Evolutionary conservation across 345 rosid genomes (phyloP).

Genomic region (Salix purpurea): DNA sequence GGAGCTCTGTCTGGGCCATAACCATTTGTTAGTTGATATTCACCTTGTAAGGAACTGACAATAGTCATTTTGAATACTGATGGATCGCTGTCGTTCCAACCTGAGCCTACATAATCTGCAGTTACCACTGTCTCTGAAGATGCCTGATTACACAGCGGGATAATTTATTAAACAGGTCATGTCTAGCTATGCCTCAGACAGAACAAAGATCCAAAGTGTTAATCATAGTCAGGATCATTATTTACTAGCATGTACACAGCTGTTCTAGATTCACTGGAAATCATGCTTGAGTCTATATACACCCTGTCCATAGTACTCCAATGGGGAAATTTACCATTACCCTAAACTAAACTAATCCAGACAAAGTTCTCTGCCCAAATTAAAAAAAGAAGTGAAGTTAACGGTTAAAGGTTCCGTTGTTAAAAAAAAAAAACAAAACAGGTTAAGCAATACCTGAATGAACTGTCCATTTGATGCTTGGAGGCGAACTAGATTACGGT

Average conservation of each 20-base stretch:
- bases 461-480: constrained; percentile 31
- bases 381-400: background rate
- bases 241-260: background rate
- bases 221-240: background rate
- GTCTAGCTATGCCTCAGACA: background rate
- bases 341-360: background rate
- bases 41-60: constrained; percentile 15
- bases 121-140: constrained; percentile 13
- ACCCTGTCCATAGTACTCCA: background rate
- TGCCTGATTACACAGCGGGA: background rate
- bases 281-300: background rate
- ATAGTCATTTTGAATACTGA: constrained; percentile 31
- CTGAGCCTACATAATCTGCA: constrained; percentile 27
- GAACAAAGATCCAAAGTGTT: background rate
- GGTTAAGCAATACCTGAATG: constrained; percentile 20
- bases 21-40: constrained; percentile 39
- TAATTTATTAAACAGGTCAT: background rate
- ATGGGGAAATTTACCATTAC: background rate
- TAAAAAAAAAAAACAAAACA: background rate
- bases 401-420: too few species aligned
- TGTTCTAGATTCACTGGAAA: background rate
- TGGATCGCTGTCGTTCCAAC: constrained; percentile 31
- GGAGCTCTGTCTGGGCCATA: constrained; percentile 32
- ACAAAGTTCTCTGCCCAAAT: background rate
- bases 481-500: constrained; percentile 17